Evolutionary conservation across 78 protist genomes (phyloP).

Genomic region (Emiliania huxleyi): DNA sequence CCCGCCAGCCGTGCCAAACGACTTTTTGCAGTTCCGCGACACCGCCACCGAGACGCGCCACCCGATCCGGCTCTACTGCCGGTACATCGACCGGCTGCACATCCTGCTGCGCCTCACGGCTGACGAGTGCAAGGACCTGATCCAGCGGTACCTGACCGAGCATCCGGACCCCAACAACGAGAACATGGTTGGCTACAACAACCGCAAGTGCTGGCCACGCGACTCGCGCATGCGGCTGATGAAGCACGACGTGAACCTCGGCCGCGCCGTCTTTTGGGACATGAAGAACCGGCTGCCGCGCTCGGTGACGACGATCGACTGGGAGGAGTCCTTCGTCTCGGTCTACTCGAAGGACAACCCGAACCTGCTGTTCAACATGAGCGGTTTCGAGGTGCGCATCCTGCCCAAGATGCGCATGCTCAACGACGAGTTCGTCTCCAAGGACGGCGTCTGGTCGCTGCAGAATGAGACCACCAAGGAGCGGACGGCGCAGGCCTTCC

Average conservation of each 20-base stretch:
- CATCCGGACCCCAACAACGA: constrained; percentile 99
- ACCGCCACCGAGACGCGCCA: constrained; percentile 84
- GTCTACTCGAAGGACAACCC: constrained; percentile 98
- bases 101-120: constrained; percentile 84
- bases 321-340: constrained; percentile 89
- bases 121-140: constrained; percentile 94
- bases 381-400: constrained; percentile 97
- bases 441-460: constrained; percentile 97
- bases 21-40: constrained; percentile 74
- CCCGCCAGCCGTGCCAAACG: constrained; percentile 92
- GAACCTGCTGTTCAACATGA: constrained; percentile 94
- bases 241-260: constrained; percentile 98
- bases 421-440: constrained; percentile 64
- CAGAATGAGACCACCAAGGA: constrained; percentile 95
- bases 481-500: constrained; percentile 95
- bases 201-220: constrained; percentile 99
- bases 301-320: constrained; percentile 87
- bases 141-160: constrained; percentile 96
- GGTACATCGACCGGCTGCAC: constrained; percentile 93
- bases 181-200: constrained; percentile 97
- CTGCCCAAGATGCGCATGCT: constrained; percentile 87
- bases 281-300: constrained; percentile 96
- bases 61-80: constrained; percentile 95
- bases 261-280: constrained; percentile 98
- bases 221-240: constrained; percentile 98